Conservation (phyloP, 2,329 filamentous ascomycete genomes). For the Magnaporthiopsis rhizophila region DNA sequence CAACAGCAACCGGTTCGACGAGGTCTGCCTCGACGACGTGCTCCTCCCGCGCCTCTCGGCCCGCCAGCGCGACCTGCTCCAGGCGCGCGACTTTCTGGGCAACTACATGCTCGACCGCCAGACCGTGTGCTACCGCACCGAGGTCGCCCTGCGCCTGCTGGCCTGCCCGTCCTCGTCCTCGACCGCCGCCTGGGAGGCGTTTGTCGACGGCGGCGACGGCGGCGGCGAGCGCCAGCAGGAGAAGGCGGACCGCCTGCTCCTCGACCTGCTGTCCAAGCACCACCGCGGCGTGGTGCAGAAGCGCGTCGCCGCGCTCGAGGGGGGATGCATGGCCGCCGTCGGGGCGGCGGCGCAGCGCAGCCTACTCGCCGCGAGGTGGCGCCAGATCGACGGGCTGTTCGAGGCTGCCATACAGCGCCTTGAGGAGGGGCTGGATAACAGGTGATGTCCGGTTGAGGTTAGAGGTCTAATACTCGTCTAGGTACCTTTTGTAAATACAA, state of each 20-base stretch:
- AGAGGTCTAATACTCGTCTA: neutral
- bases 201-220: conserved; percentile 9
- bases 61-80: conserved; percentile 11
- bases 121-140: conserved; percentile 18
- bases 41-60: conserved; percentile 25
- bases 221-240: conserved; percentile 3
- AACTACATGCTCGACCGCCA: conserved; percentile 18
- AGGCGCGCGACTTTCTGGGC: conserved; percentile 15
- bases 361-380: conserved; percentile 2
- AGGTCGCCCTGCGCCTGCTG: conserved; percentile 16
- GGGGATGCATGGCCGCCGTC: neutral
- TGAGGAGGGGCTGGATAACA: neutral
- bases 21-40: conserved; percentile 36
- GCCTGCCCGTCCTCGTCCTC: conserved; percentile 1
- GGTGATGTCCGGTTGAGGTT: neutral
- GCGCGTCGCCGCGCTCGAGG: conserved; percentile 32
- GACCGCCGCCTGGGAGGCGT: conserved; percentile 12
- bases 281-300: conserved; percentile 42
- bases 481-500: neutral
- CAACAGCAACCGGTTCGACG: conserved; percentile 38
- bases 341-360: conserved; percentile 1
- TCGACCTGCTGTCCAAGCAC: conserved; percentile 51
- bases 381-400: conserved; percentile 4
- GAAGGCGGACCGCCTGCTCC: conserved; percentile 57
- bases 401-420: conserved; percentile 1